phyloP scores from a whole-genome alignment of 169 alveolate species.

The Neospora caninum region DNA sequence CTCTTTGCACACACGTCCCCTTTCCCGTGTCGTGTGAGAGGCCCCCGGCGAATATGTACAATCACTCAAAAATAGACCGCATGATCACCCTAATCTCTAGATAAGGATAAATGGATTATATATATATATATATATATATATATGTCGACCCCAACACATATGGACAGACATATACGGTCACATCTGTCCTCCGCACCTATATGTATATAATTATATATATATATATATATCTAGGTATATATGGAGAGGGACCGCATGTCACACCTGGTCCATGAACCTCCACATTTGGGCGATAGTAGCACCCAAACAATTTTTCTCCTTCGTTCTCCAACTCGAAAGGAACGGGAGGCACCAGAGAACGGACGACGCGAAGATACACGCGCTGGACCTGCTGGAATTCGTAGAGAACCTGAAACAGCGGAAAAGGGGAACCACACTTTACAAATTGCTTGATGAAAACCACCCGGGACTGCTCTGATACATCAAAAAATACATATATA shows the following conservation, averaged over 20 bases:
- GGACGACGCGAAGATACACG: background rate
- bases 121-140: background rate
- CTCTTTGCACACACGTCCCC: too few species aligned
- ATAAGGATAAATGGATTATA: background rate
- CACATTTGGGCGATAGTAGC: conserved; percentile 11
- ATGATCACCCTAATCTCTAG: too few species aligned
- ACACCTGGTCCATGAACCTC: background rate
- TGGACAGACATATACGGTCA: background rate
- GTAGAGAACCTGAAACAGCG: conserved; percentile 1
- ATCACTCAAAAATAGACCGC: too few species aligned
- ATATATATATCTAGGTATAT: background rate
- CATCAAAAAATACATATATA: too few species aligned
- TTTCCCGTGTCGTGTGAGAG: too few species aligned
- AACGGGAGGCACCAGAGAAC: background rate
- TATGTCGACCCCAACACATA: background rate
- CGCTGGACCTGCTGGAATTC: conserved; percentile 40
- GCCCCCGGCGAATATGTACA: too few species aligned
- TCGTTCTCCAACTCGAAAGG: background rate
- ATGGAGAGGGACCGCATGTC: background rate
- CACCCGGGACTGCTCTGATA: too few species aligned
- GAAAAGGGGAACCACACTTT: background rate
- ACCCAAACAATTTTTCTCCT: background rate
- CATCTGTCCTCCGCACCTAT: background rate
- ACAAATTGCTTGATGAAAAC: too few species aligned
- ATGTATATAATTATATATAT: too few species aligned